A percentile compares a stretch with the other conserved stretches of the same genome.
phyloP scores from a whole-genome alignment of 2,329 filamentous ascomycete species.

The Nemania sp. region DNA sequence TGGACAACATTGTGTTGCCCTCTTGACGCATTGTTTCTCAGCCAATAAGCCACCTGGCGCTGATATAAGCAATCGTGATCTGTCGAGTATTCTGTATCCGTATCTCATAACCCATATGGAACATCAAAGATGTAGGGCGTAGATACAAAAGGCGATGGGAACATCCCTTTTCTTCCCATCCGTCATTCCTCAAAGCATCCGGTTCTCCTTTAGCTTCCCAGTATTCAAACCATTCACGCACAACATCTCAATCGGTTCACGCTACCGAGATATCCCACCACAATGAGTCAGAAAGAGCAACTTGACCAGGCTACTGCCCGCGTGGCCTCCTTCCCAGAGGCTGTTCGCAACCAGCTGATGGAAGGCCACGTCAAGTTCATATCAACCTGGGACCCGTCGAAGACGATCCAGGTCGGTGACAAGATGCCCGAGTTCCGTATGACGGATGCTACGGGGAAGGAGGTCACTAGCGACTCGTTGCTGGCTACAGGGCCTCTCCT shows the following conservation, averaged over 20 bases:
- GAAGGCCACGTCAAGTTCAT: constrained; percentile 35
- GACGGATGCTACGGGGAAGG: constrained; percentile 51
- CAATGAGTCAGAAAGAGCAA: constrained; percentile 37
- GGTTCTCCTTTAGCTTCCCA: not conserved
- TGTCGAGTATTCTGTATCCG: not conserved
- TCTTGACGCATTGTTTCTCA: not conserved
- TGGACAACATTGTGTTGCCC: not conserved
- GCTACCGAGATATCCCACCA: constrained; percentile 14
- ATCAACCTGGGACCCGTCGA: constrained; percentile 44
- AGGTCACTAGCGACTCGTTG: constrained; percentile 47
- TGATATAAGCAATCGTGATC: not conserved
- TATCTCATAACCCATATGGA: not conserved
- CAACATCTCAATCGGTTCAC: no score
- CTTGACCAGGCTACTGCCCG: constrained; percentile 28
- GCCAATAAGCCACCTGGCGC: not conserved
- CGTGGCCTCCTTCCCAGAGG: constrained; percentile 24
- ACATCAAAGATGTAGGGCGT: not conserved
- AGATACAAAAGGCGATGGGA: not conserved
- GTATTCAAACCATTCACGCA: not conserved
- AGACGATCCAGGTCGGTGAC: constrained; percentile 51
- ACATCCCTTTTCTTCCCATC: not conserved
- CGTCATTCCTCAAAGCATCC: not conserved
- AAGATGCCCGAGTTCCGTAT: constrained; percentile 53
- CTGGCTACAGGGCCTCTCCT: constrained; percentile 52
- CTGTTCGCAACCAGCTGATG: constrained; percentile 22